Percentiles rank a stretch among this genome's conserved stretches.
phyloP scores from a whole-genome alignment of 202 grass and related monocot genomes.

The Hordeum pubiflorum region DNA sequence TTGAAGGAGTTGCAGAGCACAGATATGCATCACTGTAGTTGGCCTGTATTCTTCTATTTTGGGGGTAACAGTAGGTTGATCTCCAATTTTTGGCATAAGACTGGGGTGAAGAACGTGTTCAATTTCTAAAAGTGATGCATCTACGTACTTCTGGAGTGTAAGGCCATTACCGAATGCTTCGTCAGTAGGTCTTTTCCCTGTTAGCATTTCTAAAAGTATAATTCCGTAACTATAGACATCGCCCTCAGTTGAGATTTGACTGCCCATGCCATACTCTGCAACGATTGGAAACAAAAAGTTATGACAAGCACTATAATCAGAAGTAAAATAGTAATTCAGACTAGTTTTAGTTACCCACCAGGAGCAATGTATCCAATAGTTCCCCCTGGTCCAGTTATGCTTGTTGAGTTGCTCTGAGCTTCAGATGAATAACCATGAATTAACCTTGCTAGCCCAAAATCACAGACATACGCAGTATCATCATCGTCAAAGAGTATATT shows the following conservation, averaged over 20 bases:
- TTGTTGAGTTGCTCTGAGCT: neutral
- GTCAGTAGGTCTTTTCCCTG: constrained; percentile 31
- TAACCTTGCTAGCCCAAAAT: constrained; percentile 50
- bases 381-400: neutral
- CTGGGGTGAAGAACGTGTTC: neutral
- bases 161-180: constrained; percentile 22
- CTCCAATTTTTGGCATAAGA: neutral
- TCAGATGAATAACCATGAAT: neutral
- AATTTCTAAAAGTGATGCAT: neutral
- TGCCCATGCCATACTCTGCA: constrained; percentile 37
- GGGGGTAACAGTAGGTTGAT: neutral
- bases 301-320: neutral
- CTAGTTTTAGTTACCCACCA: neutral
- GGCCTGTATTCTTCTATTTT: neutral
- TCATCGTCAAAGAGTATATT: constrained; percentile 43
- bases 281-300: neutral
- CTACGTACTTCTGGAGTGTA: constrained; percentile 20
- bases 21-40: neutral
- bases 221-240: constrained; percentile 43
- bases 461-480: constrained; percentile 34
- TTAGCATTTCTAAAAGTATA: constrained; percentile 34
- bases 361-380: neutral
- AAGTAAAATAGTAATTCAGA: neutral
- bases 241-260: constrained; percentile 14
- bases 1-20: neutral